Evolutionary conservation across 2,329 filamentous ascomycete species (phyloP).

Genomic region (Sclerotinia nivalis): DNA sequence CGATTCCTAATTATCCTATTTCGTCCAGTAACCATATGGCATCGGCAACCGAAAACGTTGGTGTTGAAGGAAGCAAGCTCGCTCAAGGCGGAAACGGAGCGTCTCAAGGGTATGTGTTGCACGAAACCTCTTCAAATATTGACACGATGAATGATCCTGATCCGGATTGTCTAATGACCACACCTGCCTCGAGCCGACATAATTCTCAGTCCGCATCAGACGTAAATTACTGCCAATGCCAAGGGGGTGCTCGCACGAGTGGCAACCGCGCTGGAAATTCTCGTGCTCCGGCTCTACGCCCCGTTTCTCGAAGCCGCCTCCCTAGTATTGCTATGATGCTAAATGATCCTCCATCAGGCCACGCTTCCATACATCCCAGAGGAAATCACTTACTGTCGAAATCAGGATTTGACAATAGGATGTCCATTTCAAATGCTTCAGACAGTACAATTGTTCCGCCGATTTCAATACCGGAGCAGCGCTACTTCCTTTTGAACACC

Average conservation of each 20-base stretch:
- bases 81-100: not conserved
- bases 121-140: slow-evolving; percentile 3
- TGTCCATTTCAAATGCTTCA: slow-evolving; percentile 24
- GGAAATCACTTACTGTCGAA: not conserved
- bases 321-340: slow-evolving; percentile 20
- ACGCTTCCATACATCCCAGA: not conserved
- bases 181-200: slow-evolving; percentile 9
- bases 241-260: not conserved
- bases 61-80: not conserved
- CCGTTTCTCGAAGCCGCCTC: not conserved
- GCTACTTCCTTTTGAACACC: slow-evolving; percentile 26
- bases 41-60: not conserved
- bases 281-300: not conserved
- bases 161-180: slow-evolving; percentile 20
- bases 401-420: not conserved
- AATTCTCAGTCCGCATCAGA: not conserved
- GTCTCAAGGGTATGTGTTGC: not conserved
- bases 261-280: not conserved
- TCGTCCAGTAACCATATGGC: not conserved
- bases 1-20: slow-evolving; percentile 1
- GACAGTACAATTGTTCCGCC: slow-evolving; percentile 19
- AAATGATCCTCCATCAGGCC: not conserved
- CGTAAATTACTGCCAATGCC: slow-evolving; percentile 1
- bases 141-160: not conserved
- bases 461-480: slow-evolving; percentile 24